Base-by-base conservation (phyloP, 345 rosid genomes). In the Dovyalis caffra region DNA sequence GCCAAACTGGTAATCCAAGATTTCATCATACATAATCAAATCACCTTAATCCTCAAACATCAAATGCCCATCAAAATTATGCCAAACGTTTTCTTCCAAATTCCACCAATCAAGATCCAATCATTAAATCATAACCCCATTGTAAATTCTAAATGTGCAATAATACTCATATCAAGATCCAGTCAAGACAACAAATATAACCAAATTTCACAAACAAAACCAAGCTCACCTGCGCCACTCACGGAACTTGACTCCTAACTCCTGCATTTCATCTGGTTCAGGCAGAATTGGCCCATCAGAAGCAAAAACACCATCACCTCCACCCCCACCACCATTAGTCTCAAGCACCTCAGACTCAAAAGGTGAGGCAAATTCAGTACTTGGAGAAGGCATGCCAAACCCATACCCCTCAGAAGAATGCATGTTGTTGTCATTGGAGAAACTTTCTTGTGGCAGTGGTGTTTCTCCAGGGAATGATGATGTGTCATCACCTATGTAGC, bases 181-280 rank as follows among this genome's bases (percentile, higher is more conserved):
- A 49, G 5, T 49, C 56, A 20, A 49, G 23, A 20, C 16, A 49
- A 20, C 3, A 0, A 34, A 64, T 0, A 4, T 15, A 18, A 64
- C 4, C 4, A 8, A 20, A 16, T 32, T 21, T 21, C 15, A 53
- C 28, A 34, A 43, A 28, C 14, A 20, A 10, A 21, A 43, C 16
- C 14, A 43, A 38, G 40, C 72, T 66, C 32, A 78, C 82, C 74
- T 63, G 70, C 83, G 79, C 83, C 83, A 80, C 38, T 80, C 74
- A n/a, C 83, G 76, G 6, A 73, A 61, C 20, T 72, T 58, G 11
- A 53, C 18, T 1, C 77, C 76, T 35, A 75, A 76, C 64, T 80
- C 83, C 63, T 25, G 68, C 83, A 80, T 80, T 73, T 71, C 29
- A 38, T 15, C 40, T 1, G 79, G 79, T 8, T 72, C 79, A 11